phyloP scores from a whole-genome alignment of 306 rosid genomes.

The Corylus americana region DNA sequence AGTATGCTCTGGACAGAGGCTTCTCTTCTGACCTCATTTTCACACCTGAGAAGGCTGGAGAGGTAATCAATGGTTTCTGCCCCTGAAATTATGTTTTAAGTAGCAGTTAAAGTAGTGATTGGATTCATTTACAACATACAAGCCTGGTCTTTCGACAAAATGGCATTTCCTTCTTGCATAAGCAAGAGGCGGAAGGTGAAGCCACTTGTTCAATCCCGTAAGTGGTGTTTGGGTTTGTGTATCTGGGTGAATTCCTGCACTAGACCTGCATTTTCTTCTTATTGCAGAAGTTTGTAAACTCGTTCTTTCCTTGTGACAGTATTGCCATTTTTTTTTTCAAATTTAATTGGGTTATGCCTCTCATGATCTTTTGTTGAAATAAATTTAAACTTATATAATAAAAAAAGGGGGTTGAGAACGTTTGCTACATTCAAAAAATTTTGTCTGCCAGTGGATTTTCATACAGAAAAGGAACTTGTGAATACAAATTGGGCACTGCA shows the following conservation, averaged over 20 bases:
- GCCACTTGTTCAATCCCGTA: background rate
- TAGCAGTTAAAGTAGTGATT: background rate
- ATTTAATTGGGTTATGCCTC: background rate
- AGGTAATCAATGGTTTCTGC: slow-evolving; percentile 39
- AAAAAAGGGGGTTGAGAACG: background rate
- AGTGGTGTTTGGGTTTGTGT: background rate
- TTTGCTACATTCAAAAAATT: background rate
- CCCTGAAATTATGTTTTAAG: background rate
- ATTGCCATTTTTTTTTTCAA: background rate
- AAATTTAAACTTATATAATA: background rate
- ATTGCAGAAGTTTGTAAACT: background rate
- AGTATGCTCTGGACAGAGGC: slow-evolving; percentile 72
- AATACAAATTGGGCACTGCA: background rate
- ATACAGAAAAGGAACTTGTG: background rate
- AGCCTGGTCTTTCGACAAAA: background rate
- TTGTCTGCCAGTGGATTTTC: background rate
- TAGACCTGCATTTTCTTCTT: background rate
- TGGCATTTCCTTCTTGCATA: background rate
- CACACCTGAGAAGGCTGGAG: slow-evolving; percentile 78
- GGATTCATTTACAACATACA: background rate
- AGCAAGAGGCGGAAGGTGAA: background rate
- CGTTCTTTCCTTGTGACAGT: background rate
- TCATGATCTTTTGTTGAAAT: background rate
- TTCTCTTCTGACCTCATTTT: slow-evolving; percentile 76
- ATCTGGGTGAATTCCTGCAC: background rate